A percentile compares a stretch with the other conserved stretches of the same genome.
These are phyloP conservation scores for Suillus subaureus DNA, from an alignment of 768 basidiomycete genomes.

Conservation along the genomic window DNA sequence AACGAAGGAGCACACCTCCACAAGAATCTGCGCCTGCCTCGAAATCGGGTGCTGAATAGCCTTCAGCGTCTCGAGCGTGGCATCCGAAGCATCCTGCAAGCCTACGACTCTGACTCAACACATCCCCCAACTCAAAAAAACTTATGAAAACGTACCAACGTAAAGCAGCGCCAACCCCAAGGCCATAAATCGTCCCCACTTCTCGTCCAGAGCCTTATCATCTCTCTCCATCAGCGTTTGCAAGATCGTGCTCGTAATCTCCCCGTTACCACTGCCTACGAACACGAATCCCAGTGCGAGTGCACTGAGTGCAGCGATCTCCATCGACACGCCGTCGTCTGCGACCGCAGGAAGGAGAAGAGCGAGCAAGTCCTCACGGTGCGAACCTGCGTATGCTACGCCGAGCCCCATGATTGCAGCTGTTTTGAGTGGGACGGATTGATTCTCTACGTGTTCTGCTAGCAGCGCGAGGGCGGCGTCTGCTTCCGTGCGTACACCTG, in stretches of 20 bases:
- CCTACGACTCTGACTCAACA: constrained; percentile 48
- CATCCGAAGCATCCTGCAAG: constrained; percentile 89
- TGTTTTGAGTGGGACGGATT: constrained; percentile 79
- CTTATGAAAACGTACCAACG: constrained; percentile 60
- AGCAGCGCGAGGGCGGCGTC: constrained; percentile 92
- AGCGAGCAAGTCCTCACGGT: constrained; percentile 79
- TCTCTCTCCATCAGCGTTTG: constrained; percentile 89
- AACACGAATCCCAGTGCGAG: constrained; percentile 93
- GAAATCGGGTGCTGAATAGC: constrained; percentile 93
- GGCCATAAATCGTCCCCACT: constrained; percentile 92
- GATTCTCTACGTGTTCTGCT: constrained; percentile 87
- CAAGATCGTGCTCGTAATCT: constrained; percentile 85
- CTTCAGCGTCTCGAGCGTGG: constrained; percentile 90
- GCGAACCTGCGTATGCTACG: constrained; percentile 92
- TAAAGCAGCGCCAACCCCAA: constrained; percentile 89
- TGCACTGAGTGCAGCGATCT: constrained; percentile 83
- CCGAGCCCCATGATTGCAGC: constrained; percentile 92
- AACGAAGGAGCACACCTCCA: constrained; percentile 92
- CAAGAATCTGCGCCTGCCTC: constrained; percentile 87
- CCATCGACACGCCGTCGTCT: constrained; percentile 85
- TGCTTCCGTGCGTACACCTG: constrained; percentile 86
- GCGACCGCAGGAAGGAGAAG: constrained; percentile 80
- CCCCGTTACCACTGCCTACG: constrained; percentile 93
- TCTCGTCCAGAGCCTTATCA: constrained; percentile 79
- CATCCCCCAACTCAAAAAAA: not conserved